A percentile compares a stretch with the other conserved stretches of the same genome.
phyloP scores from a whole-genome alignment of 2,329 filamentous ascomycete species.

The Eurotiales sp. region DNA sequence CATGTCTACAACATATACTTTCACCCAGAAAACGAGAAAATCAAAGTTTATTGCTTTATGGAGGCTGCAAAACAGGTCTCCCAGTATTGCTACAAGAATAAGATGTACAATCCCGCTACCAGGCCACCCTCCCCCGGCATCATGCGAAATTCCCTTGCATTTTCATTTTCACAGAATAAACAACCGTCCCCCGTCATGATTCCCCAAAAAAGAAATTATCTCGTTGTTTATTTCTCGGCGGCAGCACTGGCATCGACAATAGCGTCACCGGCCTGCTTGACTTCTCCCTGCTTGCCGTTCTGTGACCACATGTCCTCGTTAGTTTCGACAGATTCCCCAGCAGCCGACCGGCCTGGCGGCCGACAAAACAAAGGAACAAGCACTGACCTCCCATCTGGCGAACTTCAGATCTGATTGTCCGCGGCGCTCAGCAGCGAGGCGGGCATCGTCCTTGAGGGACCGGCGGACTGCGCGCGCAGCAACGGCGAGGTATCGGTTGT shows the following conservation, averaged over 20 bases:
- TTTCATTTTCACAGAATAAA: too few relatives aligned
- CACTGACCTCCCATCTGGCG: conserved; percentile 90
- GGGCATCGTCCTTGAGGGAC: conserved; percentile 93
- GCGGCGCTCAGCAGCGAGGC: conserved; percentile 81
- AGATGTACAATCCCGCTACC: conserved; percentile 18
- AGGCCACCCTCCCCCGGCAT: conserved; percentile 1
- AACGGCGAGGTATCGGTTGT: conserved; percentile 99
- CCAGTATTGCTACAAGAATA: conserved; percentile 37
- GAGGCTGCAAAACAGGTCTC: conserved; percentile 5
- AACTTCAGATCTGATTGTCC: conserved; percentile 87
- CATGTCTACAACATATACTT: background rate
- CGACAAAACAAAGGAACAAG: background rate
- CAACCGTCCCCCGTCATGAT: background rate
- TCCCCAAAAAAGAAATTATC: background rate
- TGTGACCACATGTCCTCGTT: conserved; percentile 45
- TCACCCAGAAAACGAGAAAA: background rate
- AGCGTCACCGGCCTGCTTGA: conserved; percentile 63
- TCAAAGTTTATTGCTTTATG: conserved; percentile 13
- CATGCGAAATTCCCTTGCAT: conserved; percentile 1
- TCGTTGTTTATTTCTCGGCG: conserved; percentile 38
- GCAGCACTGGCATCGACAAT: conserved; percentile 48
- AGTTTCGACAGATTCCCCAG: too few relatives aligned
- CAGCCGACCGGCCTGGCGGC: conserved; percentile 6
- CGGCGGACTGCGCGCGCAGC: conserved; percentile 92
- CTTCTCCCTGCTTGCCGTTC: conserved; percentile 94